Evolutionary conservation across 306 rosid species (phyloP).

Genomic region (Quercus wislizeni): DNA sequence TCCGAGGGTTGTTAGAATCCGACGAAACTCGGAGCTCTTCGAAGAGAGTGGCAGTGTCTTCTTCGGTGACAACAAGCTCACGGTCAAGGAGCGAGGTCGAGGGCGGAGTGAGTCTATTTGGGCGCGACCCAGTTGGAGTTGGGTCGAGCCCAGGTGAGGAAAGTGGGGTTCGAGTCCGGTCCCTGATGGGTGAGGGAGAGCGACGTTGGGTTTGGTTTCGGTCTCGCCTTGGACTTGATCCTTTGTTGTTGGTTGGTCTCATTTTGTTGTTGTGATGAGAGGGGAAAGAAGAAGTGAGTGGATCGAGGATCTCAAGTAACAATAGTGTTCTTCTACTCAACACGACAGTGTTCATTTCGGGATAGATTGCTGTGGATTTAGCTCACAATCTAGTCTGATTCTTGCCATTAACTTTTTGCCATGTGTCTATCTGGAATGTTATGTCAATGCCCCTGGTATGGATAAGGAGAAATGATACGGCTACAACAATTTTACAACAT

Average conservation of each 20-base stretch:
- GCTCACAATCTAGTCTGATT: too few relatives aligned
- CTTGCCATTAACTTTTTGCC: too few relatives aligned
- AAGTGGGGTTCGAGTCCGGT: slow-evolving; percentile 37
- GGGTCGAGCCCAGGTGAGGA: slow-evolving; percentile 30
- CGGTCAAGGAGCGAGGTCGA: slow-evolving; percentile 37
- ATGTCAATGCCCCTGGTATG: too few relatives aligned
- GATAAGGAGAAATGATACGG: too few relatives aligned
- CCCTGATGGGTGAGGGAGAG: slow-evolving; percentile 56
- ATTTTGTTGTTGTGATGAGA: slow-evolving; percentile 15
- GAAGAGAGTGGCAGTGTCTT: slow-evolving; percentile 22
- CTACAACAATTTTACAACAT: too few relatives aligned
- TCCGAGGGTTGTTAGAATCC: slow-evolving; percentile 48
- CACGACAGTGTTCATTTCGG: background rate
- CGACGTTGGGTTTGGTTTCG: slow-evolving; percentile 28
- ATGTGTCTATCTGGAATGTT: too few relatives aligned
- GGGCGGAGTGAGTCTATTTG: slow-evolving; percentile 26
- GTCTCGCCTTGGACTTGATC: slow-evolving; percentile 39
- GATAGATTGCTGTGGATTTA: background rate
- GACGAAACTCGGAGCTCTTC: slow-evolving; percentile 29
- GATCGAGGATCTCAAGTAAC: background rate
- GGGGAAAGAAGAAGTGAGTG: background rate
- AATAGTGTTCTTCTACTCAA: background rate
- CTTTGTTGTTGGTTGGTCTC: slow-evolving; percentile 41
- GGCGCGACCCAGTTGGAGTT: slow-evolving; percentile 11
- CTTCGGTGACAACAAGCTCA: slow-evolving; percentile 19